Base-by-base conservation (phyloP, 345 rosid genomes). In the Lepidium africanum region DNA sequence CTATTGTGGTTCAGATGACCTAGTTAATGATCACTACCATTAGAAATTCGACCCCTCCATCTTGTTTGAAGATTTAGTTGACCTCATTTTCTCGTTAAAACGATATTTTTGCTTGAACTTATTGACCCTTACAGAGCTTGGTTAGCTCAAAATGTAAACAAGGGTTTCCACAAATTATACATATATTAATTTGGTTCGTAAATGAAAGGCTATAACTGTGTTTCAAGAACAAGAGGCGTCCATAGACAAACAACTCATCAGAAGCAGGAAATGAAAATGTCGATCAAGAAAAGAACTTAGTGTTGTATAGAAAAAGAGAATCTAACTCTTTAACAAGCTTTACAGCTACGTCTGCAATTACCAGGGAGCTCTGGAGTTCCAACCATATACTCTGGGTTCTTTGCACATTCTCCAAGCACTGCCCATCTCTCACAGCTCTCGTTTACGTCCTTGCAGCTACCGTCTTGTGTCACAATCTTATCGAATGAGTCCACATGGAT, bases 361-460 rank as follows among this genome's bases (percentile, higher is more conserved):
- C 98, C 96, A 13, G 98, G 96, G 63, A 88, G 82, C 17, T 80
- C 88, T 11, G 79, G 15, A 32, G 89, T 72, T 82, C 98, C 98
- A 7, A 88, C 83, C 97, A 87, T 93, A 52, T 90, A 87, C 71
- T 93, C 98, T 2, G 76, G 75, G 67, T 93, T 93, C 64, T 90
- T 93, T 23, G 79, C 58, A 74, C 98, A 90, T 77, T 93, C 98
- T 51, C 97, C 98, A 9, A 90, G 89, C 32, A 84, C 88, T 59
- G 97, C 89, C 98, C 96, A 93, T 74, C 88, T 85, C 62, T 86
- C 94, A 30, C 98, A 93, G 72, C 96, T 88, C 40, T 76, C 87
- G 16, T 88, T 90, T 60, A 43, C 8, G 65, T 93, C 97, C 0
- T 84, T 76, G 76, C 97, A 93, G 82, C 66, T 86, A 70, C 94